These are phyloP conservation scores for Epithemia pelagica DNA, from an alignment of 108 stramenopile genomes.

Conservation along the genomic window DNA sequence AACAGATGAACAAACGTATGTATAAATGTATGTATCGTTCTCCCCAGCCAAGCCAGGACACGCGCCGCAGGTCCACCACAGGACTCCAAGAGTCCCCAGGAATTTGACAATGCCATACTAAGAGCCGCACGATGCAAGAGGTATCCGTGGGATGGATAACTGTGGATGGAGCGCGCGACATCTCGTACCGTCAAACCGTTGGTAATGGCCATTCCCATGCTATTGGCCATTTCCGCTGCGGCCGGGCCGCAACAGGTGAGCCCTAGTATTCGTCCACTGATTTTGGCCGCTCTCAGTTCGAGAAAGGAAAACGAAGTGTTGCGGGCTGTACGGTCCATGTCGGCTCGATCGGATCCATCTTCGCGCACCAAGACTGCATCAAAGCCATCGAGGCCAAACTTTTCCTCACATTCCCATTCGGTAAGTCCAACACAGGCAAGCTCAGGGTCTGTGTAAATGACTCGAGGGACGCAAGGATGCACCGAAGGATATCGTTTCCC, in stretches of 20 bases:
- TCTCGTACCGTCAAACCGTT: conserved; percentile 20
- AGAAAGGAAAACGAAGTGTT: conserved; percentile 20
- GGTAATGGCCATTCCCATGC: conserved; percentile 28
- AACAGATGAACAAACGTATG: background rate
- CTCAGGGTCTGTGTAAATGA: conserved; percentile 44
- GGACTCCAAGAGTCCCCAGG: conserved; percentile 26
- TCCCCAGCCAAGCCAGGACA: background rate
- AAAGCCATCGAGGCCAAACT: conserved; percentile 32
- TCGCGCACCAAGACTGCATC: conserved; percentile 12
- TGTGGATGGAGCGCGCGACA: conserved; percentile 28
- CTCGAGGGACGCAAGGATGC: conserved; percentile 33
- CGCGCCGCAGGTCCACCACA: conserved; percentile 11
- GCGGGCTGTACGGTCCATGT: conserved; percentile 29
- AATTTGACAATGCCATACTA: conserved; percentile 20
- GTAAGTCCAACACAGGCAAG: conserved; percentile 37
- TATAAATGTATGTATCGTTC: background rate
- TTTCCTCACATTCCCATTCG: conserved; percentile 21
- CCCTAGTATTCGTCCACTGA: conserved; percentile 28
- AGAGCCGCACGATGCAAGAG: conserved; percentile 37
- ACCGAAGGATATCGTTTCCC: background rate
- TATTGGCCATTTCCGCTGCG: conserved; percentile 44
- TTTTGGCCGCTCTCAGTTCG: conserved; percentile 26
- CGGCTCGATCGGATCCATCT: conserved; percentile 32
- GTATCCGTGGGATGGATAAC: conserved; percentile 48
- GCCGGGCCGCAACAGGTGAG: conserved; percentile 26